These are phyloP conservation scores for Agaricus sinodeliciosus DNA, from an alignment of 768 basidiomycete genomes.

Conservation along the genomic window DNA sequence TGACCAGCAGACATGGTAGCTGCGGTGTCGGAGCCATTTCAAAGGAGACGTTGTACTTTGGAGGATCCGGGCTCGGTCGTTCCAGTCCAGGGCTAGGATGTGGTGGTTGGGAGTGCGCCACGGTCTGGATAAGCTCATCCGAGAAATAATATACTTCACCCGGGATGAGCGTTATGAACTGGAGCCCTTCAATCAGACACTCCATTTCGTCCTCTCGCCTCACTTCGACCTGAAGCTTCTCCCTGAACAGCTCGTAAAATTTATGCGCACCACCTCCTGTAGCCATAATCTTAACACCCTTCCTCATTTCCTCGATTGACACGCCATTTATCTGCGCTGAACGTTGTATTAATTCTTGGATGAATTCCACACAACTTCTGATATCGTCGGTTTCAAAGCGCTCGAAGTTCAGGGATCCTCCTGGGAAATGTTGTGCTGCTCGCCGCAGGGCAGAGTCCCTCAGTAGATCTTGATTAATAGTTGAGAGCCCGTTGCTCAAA, in stretches of 20 bases:
- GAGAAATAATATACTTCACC: conserved; percentile 99
- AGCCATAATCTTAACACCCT: conserved; percentile 93
- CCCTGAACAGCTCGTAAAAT: conserved; percentile 79
- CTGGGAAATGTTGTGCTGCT: conserved; percentile 81
- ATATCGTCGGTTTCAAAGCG: conserved; percentile 94
- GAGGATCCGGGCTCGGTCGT: conserved; percentile 87
- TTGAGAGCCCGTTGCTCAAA: conserved; percentile 27
- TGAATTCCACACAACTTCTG: conserved; percentile 76
- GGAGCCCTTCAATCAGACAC: conserved; percentile 92
- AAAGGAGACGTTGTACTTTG: conserved; percentile 83
- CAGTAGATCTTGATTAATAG: conserved; percentile 37
- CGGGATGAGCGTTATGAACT: conserved; percentile 93
- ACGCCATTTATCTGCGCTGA: conserved; percentile 86
- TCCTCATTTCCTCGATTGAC: conserved; percentile 83
- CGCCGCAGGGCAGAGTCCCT: conserved; percentile 64
- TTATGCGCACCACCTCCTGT: conserved; percentile 97
- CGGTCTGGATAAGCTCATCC: conserved; percentile 85
- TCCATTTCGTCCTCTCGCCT: conserved; percentile 97
- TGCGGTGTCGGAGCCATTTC: conserved; percentile 79
- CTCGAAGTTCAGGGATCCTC: conserved; percentile 95
- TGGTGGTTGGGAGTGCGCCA: conserved; percentile 26
- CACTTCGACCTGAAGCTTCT: conserved; percentile 77
- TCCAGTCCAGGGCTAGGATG: conserved; percentile 36
- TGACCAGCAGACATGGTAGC: conserved; percentile 92
- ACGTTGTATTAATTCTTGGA: conserved; percentile 78